phyloP scores from a whole-genome alignment of 305 asterid species.

The Fraxinus sp. region DNA sequence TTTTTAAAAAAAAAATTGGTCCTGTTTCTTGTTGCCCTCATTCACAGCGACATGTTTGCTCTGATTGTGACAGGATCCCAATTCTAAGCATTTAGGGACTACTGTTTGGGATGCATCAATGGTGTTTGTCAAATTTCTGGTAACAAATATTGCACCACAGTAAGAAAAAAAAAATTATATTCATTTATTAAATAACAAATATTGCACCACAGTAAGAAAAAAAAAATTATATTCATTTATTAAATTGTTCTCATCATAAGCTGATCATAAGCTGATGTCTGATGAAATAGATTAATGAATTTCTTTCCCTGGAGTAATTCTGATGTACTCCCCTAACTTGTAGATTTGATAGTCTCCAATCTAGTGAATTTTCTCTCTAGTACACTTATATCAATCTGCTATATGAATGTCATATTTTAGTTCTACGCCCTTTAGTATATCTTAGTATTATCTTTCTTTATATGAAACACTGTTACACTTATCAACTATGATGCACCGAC shows the following conservation, averaged over 20 bases:
- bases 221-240: background rate
- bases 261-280: background rate
- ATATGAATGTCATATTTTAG: background rate
- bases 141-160: conserved; percentile 22
- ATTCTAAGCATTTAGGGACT: conserved; percentile 93
- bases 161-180: background rate
- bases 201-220: background rate
- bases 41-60: conserved; percentile 22
- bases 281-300: background rate
- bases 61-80: conserved; percentile 69
- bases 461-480: background rate
- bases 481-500: background rate
- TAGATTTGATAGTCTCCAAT: background rate
- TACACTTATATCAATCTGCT: background rate
- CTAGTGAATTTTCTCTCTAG: background rate
- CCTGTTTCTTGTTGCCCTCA: conserved; percentile 10
- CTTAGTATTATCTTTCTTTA: background rate
- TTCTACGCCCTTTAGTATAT: background rate
- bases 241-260: background rate
- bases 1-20: background rate
- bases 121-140: conserved; percentile 94
- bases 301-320: background rate
- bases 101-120: conserved; percentile 99
- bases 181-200: conserved; percentile 9
- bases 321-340: background rate